Conservation (phyloP, 257 asterid genomes). For the Scutellaria baicalensis region DNA sequence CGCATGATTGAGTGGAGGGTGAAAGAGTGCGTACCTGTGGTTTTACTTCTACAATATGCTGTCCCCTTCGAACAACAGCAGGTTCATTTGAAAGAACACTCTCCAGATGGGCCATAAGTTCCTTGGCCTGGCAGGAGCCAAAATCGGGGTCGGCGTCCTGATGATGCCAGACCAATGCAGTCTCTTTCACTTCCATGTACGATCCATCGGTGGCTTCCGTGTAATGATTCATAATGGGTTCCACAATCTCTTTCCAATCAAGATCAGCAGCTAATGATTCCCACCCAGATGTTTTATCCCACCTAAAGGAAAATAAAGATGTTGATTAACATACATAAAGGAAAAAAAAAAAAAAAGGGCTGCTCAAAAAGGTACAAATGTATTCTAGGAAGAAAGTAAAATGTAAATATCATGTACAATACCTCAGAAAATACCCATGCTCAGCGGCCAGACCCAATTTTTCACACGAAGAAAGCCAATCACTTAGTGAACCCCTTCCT, state of each 20-base stretch:
- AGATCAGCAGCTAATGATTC: conserved; percentile 61
- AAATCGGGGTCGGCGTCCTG: conserved; percentile 80
- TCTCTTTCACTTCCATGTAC: conserved; percentile 75
- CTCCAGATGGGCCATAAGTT: conserved; percentile 72
- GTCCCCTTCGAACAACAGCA: conserved; percentile 85
- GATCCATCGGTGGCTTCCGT: conserved; percentile 93
- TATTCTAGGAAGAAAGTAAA: background rate
- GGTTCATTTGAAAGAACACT: conserved; percentile 88
- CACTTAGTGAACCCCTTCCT: conserved; percentile 52
- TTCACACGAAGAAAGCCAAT: conserved; percentile 80
- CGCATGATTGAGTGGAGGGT: background rate
- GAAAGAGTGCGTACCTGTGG: conserved; percentile 56
- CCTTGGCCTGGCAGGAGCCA: conserved; percentile 88
- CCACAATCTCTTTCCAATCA: conserved; percentile 81
- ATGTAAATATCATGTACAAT: background rate
- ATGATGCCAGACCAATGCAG: conserved; percentile 93
- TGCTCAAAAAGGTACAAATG: background rate
- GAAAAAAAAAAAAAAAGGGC: background rate
- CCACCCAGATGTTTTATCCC: conserved; percentile 57
- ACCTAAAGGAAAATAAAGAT: conserved; percentile 29
- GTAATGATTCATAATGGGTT: conserved; percentile 73
- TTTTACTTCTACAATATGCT: conserved; percentile 87
- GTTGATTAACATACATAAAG: background rate
- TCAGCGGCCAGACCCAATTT: conserved; percentile 83
- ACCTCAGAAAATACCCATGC: conserved; percentile 85